These are phyloP conservation scores for Cephalotrichum gorgonifer DNA, from an alignment of 2,329 filamentous ascomycete species.

Conservation along the genomic window DNA sequence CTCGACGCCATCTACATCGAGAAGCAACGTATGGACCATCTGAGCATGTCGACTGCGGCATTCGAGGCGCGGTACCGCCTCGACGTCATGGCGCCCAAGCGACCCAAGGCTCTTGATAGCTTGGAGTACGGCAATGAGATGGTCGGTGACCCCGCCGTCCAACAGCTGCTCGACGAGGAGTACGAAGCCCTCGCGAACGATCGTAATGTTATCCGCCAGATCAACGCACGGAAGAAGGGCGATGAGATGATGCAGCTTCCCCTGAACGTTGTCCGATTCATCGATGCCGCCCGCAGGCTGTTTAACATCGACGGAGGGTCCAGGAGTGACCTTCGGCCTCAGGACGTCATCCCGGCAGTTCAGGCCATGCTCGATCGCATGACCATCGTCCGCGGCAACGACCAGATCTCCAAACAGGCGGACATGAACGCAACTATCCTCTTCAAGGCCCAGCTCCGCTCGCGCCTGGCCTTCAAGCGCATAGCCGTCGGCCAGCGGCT, in stretches of 20 bases:
- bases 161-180: conserved; percentile 79
- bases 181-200: conserved; percentile 70
- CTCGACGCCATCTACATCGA: conserved; percentile 90
- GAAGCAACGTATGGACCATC: conserved; percentile 79
- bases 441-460: conserved; percentile 86
- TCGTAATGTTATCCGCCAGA: conserved; percentile 61
- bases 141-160: conserved; percentile 75
- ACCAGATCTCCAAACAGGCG: conserved; percentile 74
- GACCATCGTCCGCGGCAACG: conserved; percentile 75
- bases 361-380: conserved; percentile 65
- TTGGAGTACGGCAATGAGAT: conserved; percentile 83
- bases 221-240: conserved; percentile 59
- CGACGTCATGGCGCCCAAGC: conserved; percentile 65
- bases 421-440: conserved; percentile 81
- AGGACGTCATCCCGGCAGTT: conserved; percentile 75
- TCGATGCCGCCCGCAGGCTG: conserved; percentile 79
- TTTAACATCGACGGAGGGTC: conserved; percentile 82
- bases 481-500: conserved; percentile 77
- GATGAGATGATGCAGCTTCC: conserved; percentile 85
- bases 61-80: conserved; percentile 78
- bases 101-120: conserved; percentile 34
- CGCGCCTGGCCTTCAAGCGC: conserved; percentile 84
- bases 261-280: conserved; percentile 82
- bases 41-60: conserved; percentile 65
- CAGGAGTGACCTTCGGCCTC: conserved; percentile 81